Percentiles rank a stretch among this genome's conserved stretches.
Conservation (phyloP, 2,329 filamentous ascomycete species). For the Sarocladium strictum region DNA sequence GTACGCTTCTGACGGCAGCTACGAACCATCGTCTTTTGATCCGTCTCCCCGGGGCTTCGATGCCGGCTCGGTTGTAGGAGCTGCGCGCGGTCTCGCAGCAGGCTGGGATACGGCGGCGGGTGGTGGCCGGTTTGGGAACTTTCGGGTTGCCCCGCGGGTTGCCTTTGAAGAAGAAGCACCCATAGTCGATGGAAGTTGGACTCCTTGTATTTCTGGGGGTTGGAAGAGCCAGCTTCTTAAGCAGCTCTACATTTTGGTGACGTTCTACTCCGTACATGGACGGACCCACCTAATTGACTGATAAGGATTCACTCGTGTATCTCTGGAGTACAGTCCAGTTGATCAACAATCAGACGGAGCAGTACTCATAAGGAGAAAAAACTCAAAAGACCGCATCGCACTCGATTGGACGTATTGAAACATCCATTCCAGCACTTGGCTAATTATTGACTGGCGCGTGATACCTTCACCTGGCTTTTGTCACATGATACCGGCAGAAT, state of each 20-base stretch:
- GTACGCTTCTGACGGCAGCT: too few species aligned
- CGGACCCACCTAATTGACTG: not conserved
- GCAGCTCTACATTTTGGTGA: not conserved
- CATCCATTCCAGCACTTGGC: too few species aligned
- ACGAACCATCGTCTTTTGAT: constrained; percentile 27
- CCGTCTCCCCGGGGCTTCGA: not conserved
- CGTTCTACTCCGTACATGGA: not conserved
- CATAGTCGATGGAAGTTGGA: constrained; percentile 24
- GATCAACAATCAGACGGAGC: too few species aligned
- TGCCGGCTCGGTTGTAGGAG: not conserved
- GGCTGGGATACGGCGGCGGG: constrained; percentile 12
- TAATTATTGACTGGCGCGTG: not conserved
- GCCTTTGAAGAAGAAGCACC: constrained; percentile 42
- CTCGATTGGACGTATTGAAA: too few species aligned
- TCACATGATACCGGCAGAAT: constrained; percentile 5
- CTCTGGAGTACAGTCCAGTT: too few species aligned
- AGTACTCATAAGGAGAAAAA: too few species aligned
- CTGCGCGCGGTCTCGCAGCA: constrained; percentile 18
- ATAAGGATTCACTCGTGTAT: too few species aligned
- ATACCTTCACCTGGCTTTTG: not conserved
- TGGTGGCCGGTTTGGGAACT: constrained; percentile 35
- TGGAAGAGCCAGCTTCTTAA: not conserved
- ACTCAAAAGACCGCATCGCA: too few species aligned
- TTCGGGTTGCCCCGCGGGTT: constrained; percentile 32
- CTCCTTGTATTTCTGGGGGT: not conserved